phyloP scores from a whole-genome alignment of 2,329 filamentous ascomycete species.

The Sporothrix protearum region DNA sequence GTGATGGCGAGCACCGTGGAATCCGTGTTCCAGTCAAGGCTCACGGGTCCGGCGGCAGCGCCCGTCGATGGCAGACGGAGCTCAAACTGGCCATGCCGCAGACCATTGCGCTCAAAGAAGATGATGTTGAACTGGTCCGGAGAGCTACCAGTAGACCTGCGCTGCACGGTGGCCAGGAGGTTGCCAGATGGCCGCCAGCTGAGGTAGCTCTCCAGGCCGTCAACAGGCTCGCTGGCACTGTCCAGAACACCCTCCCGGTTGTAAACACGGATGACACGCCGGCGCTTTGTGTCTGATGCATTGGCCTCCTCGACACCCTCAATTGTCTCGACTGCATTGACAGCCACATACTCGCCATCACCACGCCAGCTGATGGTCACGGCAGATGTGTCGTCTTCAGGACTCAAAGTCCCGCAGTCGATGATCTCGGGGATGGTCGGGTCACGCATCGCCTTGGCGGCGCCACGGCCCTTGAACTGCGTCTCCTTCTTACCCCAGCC shows the following conservation, averaged over 20 bases:
- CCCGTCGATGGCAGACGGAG: constrained; percentile 48
- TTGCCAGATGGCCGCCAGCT: constrained; percentile 93
- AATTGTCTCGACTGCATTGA: constrained; percentile 67
- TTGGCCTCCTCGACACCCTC: constrained; percentile 28
- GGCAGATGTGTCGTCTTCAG: constrained; percentile 62
- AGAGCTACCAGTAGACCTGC: constrained; percentile 34
- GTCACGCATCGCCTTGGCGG: constrained; percentile 80
- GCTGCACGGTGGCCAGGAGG: constrained; percentile 80
- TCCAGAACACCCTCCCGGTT: constrained; percentile 86
- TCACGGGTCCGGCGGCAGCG: constrained; percentile 49
- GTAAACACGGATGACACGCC: constrained; percentile 84
- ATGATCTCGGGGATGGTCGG: constrained; percentile 92
- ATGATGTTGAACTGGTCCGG: constrained; percentile 65
- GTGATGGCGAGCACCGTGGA: constrained; percentile 86
- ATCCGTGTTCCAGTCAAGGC: constrained; percentile 83
- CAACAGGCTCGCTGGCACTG: constrained; percentile 90
- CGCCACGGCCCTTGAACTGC: constrained; percentile 90
- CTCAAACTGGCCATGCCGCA: constrained; percentile 93
- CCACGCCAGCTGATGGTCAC: constrained; percentile 87
- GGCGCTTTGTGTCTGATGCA: constrained; percentile 40
- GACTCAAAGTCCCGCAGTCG: constrained; percentile 74
- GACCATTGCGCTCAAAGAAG: constrained; percentile 96
- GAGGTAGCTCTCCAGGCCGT: constrained; percentile 79
- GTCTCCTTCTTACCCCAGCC: constrained; percentile 99
- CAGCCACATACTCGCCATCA: constrained; percentile 84